Percentiles rank a stretch among this genome's conserved stretches.
Conservation (phyloP, 768 basidiomycete species). For the Lactarius hatsudake region DNA sequence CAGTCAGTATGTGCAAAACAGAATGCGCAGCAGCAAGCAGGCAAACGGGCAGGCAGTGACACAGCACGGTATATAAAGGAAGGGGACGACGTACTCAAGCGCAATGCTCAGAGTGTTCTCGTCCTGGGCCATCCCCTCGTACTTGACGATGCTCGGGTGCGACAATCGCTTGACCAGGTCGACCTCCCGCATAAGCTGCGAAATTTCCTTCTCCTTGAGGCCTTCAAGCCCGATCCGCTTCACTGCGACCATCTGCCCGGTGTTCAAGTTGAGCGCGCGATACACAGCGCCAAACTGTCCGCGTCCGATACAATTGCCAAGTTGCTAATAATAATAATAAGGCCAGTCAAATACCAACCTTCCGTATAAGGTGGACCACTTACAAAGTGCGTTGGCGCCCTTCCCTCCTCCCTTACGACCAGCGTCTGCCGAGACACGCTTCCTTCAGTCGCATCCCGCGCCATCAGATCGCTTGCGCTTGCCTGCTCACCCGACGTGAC, state of each 20-base stretch:
- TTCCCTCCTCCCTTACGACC: conserved; percentile 77
- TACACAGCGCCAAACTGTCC: conserved; percentile 98
- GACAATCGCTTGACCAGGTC: too few species aligned
- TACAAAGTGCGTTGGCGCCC: conserved; percentile 73
- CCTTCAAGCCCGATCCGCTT: too few species aligned
- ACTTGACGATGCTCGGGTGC: too few species aligned
- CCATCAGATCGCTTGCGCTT: conserved; percentile 63
- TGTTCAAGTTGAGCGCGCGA: conserved; percentile 88
- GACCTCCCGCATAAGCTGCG: too few species aligned
- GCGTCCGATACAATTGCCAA: conserved; percentile 95
- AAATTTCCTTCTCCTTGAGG: too few species aligned
- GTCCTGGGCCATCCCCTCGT: too few species aligned
- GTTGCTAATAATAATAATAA: conserved; percentile 78
- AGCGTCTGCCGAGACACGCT: conserved; percentile 64
- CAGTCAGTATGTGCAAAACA: too few species aligned
- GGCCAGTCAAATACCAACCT: conserved; percentile 66
- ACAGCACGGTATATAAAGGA: too few species aligned
- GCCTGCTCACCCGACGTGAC: conserved; percentile 45
- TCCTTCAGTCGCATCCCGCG: conserved; percentile 62
- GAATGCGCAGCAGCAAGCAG: too few species aligned
- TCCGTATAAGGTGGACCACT: conserved; percentile 69
- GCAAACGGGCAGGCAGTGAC: too few species aligned
- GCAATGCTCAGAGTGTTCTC: too few species aligned
- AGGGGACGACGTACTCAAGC: too few species aligned
- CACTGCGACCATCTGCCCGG: conserved; percentile 97